These are phyloP conservation scores for Ophiocordyceps camponoti-rufipedis DNA, from an alignment of 2,329 filamentous ascomycete species.

Conservation along the genomic window DNA sequence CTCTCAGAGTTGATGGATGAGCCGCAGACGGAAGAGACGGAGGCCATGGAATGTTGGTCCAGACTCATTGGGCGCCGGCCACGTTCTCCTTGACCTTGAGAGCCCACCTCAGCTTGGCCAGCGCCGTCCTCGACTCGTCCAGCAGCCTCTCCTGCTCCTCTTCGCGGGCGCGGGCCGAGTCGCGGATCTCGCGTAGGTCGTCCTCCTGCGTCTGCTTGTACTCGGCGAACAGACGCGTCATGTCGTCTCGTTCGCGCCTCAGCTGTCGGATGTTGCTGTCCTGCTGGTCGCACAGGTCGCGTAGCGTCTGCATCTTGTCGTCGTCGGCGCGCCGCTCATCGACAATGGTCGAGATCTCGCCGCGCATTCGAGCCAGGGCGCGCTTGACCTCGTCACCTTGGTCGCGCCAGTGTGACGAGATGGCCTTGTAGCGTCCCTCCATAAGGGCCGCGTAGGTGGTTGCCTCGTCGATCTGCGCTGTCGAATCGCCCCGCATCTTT, in stretches of 20 bases:
- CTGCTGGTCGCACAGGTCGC: slow-evolving; percentile 56
- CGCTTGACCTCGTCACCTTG: slow-evolving; percentile 43
- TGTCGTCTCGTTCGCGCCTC: slow-evolving; percentile 41
- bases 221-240: slow-evolving; percentile 38
- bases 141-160: slow-evolving; percentile 40
- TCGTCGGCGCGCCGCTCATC: slow-evolving; percentile 40
- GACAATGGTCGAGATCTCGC: slow-evolving; percentile 34
- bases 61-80: slow-evolving; percentile 28
- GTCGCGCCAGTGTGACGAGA: slow-evolving; percentile 47
- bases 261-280: slow-evolving; percentile 47
- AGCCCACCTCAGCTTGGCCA: slow-evolving; percentile 56
- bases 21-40: background rate
- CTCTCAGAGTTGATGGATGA: too few relatives aligned
- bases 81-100: slow-evolving; percentile 47
- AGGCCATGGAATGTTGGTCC: too few relatives aligned
- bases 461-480: slow-evolving; percentile 46
- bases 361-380: slow-evolving; percentile 27
- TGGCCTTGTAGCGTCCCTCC: slow-evolving; percentile 51
- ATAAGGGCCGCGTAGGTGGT: slow-evolving; percentile 46
- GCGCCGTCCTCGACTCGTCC: slow-evolving; percentile 38
- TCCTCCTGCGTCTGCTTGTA: slow-evolving; percentile 48
- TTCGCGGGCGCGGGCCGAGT: slow-evolving; percentile 36
- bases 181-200: slow-evolving; percentile 40
- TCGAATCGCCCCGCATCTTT: slow-evolving; percentile 37
- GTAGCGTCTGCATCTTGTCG: slow-evolving; percentile 42